Evolutionary conservation across 176 grass and related monocot species (phyloP), one percentile per base, ranked within the genome.

Genomic region (Rhynchospora breviuscula): DNA sequence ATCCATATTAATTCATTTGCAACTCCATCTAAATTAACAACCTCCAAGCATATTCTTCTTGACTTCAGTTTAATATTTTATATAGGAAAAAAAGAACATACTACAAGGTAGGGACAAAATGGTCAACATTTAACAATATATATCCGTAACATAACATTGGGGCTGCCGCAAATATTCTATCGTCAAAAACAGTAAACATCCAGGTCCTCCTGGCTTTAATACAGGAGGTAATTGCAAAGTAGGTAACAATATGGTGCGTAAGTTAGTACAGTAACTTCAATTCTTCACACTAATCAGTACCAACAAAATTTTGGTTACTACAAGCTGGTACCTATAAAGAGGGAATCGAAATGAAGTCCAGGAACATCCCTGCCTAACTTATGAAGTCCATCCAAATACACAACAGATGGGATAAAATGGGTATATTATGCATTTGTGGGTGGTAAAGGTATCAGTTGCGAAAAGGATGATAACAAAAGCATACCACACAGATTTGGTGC

Each of bases 401-500:
- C 11, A 79, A 78, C 25, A 49, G n/a, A 52, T 53, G 45, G 7
- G n/a, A 25, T 9, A 10, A 76, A 22, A 76, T 12, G 23, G 18
- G 48, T 11, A 81, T 29, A 48, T 58, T 56, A 56, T 79, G 53
- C 12, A 31, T 71, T 43, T 8, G 18, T 61, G 43, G 45, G 35
- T 8, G 29, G 21, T 23, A 75, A 14, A 75, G 60, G 0, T 33
- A 68, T 19, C 6, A 45, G 5, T 25, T 8, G 63, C 68, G 13
- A 31, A 67, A 65, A 7, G 31, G 31, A 19, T 25, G 1, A 21
- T 31, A 67, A 46, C 18, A 79, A 87, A 90, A 81, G 64, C 78
- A 90, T 87, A 99, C 96, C 89, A 95, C 93, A 26, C 96, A 99
- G 26, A 93, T 87, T 88, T 95, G 89, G 88, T 99, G 96, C 81